A percentile compares a stretch with the other conserved stretches of the same genome.
Conservation (phyloP, 768 basidiomycete species). For the Porpolomopsis calyptriformis region DNA sequence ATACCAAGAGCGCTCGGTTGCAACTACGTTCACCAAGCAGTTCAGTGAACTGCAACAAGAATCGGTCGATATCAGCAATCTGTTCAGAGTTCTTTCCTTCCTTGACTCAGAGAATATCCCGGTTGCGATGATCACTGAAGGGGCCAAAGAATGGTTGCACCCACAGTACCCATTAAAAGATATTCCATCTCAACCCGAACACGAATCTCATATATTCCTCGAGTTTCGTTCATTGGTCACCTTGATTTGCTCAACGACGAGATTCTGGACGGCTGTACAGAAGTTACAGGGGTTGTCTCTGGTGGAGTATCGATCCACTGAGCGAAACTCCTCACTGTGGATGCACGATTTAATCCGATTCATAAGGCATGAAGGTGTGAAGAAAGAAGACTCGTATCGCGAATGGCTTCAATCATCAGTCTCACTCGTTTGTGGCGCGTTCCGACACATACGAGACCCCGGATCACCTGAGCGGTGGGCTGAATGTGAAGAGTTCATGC, state of each 20-base stretch:
- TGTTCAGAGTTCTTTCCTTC: background rate
- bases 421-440: background rate
- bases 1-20: background rate
- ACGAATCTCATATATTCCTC: background rate
- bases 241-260: background rate
- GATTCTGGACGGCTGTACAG: background rate
- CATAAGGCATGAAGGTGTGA: background rate
- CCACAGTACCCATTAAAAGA: background rate
- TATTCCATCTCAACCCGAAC: background rate
- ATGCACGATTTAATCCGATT: background rate
- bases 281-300: background rate
- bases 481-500: background rate
- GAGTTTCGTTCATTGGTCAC: background rate
- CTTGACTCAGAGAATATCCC: background rate
- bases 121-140: background rate
- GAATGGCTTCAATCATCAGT: background rate
- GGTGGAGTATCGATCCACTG: background rate
- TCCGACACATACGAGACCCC: background rate
- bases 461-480: background rate
- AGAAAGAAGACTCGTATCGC: background rate
- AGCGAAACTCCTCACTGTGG: background rate
- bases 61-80: background rate
- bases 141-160: background rate
- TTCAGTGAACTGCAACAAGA: background rate
- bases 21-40: background rate